phyloP scores from a whole-genome alignment of 169 alveolate genomes.

The Plasmodium gallinaceum region DNA sequence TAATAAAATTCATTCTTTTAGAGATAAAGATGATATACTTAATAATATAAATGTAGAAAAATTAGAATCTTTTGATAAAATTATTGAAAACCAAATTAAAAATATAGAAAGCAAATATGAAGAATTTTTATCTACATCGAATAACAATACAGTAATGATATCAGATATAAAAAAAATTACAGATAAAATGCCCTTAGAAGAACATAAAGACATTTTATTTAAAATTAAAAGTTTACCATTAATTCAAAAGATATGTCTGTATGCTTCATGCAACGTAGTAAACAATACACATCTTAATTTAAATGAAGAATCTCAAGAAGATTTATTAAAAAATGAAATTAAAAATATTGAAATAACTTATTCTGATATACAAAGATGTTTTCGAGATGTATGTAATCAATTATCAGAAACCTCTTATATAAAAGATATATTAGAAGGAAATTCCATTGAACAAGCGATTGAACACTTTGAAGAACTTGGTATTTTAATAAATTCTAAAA shows the following conservation, averaged over 20 bases:
- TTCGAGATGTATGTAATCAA: slow-evolving; percentile 41
- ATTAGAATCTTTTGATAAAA: slow-evolving; percentile 44
- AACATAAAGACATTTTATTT: slow-evolving; percentile 62
- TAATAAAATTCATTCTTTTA: slow-evolving; percentile 14
- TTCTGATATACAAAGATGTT: slow-evolving; percentile 57
- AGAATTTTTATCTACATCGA: slow-evolving; percentile 7
- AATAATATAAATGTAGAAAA: slow-evolving; percentile 39
- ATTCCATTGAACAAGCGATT: slow-evolving; percentile 62
- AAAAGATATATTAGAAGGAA: slow-evolving; percentile 62
- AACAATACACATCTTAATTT: slow-evolving; percentile 55
- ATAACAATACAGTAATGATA: slow-evolving; percentile 47
- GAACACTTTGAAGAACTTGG: slow-evolving; percentile 75
- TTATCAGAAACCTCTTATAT: slow-evolving; percentile 60
- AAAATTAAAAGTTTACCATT: slow-evolving; percentile 65
- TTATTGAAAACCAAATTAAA: slow-evolving; percentile 65
- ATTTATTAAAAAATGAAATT: slow-evolving; percentile 2
- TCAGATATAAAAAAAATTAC: slow-evolving; percentile 73
- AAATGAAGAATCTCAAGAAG: slow-evolving; percentile 3
- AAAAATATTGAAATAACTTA: slow-evolving; percentile 55
- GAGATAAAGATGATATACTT: slow-evolving; percentile 59
- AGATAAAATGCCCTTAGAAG: slow-evolving; percentile 63
- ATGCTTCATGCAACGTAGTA: slow-evolving; percentile 56
- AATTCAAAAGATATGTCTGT: slow-evolving; percentile 59
- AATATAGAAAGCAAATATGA: slow-evolving; percentile 41
- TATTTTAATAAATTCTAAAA: slow-evolving; percentile 53